Base-by-base conservation (phyloP, 441 rosid genomes). In the Isatis lusitanica region DNA sequence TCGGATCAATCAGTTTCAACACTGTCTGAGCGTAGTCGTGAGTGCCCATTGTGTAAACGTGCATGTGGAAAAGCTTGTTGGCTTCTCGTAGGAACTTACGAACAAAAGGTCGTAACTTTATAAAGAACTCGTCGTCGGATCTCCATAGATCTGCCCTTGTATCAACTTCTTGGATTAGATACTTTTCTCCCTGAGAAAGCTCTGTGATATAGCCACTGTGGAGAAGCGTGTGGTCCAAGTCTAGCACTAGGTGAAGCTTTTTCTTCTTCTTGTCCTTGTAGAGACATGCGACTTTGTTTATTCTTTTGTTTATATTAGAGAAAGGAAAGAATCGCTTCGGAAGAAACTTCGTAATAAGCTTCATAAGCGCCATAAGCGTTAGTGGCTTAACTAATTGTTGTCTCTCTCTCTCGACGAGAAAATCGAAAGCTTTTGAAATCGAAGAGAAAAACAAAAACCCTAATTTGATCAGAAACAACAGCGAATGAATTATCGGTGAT, bases 201-300 rank as follows among this genome's bases (percentile, higher is more conserved):
- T 50, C 0, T 5, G 62, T 7, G 30, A 74, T 52, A 10, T 0
- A 0, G 15, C 26, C 1, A 11, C 30, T 5, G 26, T 75, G 74
- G 43, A 75, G 5, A 39, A 75, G 66, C 8, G 70, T 75, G 65
- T 75, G 74, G 24, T 75, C 79, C 64, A 75, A 75, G 51, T 75
- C 79, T 24, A 75, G 66, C 5, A 75, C 74, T 16, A 75, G 17
- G 55, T 69, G 79, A 11, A 75, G 59, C 47, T 69, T 44, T 43
- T 63, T 62, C 33, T 26, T 52, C 10, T 24, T 62, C 18, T 59
- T 12, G 10, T 42, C 31, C 3, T 60, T n/a, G 50, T 70, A 59
- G 13, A 9, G 6, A 70, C 26, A 6, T 0, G 7, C 6, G 24
- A 4, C 15, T 57, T 56, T 56, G 52, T 40, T 44, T 18, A 35